These are phyloP conservation scores for cucumber (Cucumis sativus) DNA, from an alignment of 306 rosid species.

Conservation along the genomic window DNA sequence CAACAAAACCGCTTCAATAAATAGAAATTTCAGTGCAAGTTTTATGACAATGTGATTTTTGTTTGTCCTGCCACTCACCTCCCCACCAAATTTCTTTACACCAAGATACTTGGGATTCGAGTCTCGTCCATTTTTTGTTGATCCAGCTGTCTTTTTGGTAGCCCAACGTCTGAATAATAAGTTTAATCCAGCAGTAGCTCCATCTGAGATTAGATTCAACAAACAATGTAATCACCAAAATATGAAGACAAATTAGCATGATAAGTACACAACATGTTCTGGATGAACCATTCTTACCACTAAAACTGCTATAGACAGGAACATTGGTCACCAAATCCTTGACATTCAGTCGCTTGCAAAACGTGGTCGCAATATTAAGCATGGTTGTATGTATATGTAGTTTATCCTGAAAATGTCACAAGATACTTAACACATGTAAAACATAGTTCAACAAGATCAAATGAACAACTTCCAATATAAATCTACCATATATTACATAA, in stretches of 20 bases:
- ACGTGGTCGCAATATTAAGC: slow-evolving; percentile 47
- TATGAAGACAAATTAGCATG: slow-evolving; percentile 1
- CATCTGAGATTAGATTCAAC: slow-evolving; percentile 28
- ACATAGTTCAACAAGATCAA: not conserved
- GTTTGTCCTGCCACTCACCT: slow-evolving; percentile 33
- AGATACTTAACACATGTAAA: not conserved
- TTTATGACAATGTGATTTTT: not conserved
- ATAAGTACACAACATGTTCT: not conserved
- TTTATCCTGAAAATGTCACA: not conserved
- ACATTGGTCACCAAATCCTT: slow-evolving; percentile 41
- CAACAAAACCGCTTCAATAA: not conserved
- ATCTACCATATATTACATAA: not conserved
- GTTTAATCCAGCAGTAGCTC: slow-evolving; percentile 60
- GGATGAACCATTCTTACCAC: slow-evolving; percentile 31
- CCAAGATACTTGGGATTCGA: slow-evolving; percentile 89
- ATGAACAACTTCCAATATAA: not conserved
- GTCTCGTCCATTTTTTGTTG: slow-evolving; percentile 88
- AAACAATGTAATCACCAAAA: slow-evolving; percentile 10
- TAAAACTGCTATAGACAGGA: slow-evolving; percentile 44
- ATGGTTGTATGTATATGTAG: not conserved
- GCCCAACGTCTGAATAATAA: slow-evolving; percentile 82
- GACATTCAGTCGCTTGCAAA: slow-evolving; percentile 52
- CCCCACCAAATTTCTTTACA: slow-evolving; percentile 88
- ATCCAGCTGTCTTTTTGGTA: slow-evolving; percentile 70
- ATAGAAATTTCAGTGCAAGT: not conserved